Base-by-base conservation (phyloP, 345 rosid genomes). In the Bruguiera gymnorhiza region DNA sequence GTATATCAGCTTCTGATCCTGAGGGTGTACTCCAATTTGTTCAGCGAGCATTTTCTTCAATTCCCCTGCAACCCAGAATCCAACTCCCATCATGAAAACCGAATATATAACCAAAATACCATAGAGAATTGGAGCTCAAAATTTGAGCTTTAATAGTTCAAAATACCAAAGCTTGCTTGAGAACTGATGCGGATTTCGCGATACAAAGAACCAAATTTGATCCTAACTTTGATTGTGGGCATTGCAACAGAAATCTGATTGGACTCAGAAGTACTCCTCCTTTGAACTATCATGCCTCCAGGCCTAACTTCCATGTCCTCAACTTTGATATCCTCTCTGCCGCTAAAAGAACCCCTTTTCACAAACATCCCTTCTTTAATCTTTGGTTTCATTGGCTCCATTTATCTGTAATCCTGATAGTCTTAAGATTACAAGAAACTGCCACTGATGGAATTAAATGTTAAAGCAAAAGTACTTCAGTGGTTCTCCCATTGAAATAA, bases 261-360 rank as follows among this genome's bases (percentile, higher is more conserved):
- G 56, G 71, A 55, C 55, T 61, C 54, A 26, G 75, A 20, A 43
- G 50, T 43, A 37, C 63, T 67, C 67, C 79, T 62, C 55, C 56
- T 76, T 32, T 76, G 79, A 26, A 76, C 79, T 46, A 76, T 26
- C 79, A 76, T 76, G 50, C 79, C 79, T 23, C 79, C 75, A 7
- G 79, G 79, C 52, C 79, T 70, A 1, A 76, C 19, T 24, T 76
- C 79, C 72, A 69, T 56, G 24, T 76, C 65, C 9, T 63, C 73
- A 50, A 5, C 43, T 37, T 24, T 60, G 46, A 36, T 37, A 57
- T 55, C 59, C 10, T 21, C 34, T 50, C 58, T 36, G 53, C 50
- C 21, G 36, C 19, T 65, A 9, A 18, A 58, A 46, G 73, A 76
- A 26, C 68, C 57, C 69, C 65, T 69, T 60, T 53, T 67, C 0